These are phyloP conservation scores for Chenopodium berlandieri DNA, from an alignment of 148 eudicot species.

Conservation along the genomic window DNA sequence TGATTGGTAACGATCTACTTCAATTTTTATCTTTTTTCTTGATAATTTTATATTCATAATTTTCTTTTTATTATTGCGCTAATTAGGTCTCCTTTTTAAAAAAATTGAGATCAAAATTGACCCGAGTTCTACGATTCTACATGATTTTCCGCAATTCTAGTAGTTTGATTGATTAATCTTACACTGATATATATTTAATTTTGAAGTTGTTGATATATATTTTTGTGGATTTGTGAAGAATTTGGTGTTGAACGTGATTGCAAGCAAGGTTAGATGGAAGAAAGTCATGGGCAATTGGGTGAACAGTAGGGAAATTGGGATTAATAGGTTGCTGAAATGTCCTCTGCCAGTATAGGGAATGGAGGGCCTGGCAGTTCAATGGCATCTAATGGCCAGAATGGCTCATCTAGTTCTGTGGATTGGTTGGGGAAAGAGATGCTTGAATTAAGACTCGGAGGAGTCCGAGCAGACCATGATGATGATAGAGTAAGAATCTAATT, in stretches of 20 bases:
- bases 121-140: no score
- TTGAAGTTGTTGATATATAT: not conserved
- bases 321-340: slow-evolving; percentile 47
- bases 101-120: not conserved
- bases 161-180: not conserved
- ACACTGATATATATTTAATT: not conserved
- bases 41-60: not conserved
- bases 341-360: slow-evolving; percentile 71
- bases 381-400: slow-evolving; percentile 51
- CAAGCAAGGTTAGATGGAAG: slow-evolving; percentile 35
- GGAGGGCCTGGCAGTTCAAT: slow-evolving; percentile 86
- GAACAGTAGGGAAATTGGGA: slow-evolving; percentile 19
- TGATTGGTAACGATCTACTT: slow-evolving; percentile 20
- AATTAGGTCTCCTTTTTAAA: slow-evolving; percentile 10
- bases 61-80: slow-evolving; percentile 3
- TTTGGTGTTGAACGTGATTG: slow-evolving; percentile 13
- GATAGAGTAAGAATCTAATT: slow-evolving; percentile 43
- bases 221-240: not conserved
- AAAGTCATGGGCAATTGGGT: slow-evolving; percentile 22
- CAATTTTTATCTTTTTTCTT: not conserved
- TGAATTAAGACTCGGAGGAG: slow-evolving; percentile 87
- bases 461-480: slow-evolving; percentile 66
- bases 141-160: not conserved
- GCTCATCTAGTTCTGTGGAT: slow-evolving; percentile 86
- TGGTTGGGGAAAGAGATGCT: slow-evolving; percentile 96